Conservation (phyloP, 371 early-diverging fungal species). For the Coemansia sp. region DNA sequence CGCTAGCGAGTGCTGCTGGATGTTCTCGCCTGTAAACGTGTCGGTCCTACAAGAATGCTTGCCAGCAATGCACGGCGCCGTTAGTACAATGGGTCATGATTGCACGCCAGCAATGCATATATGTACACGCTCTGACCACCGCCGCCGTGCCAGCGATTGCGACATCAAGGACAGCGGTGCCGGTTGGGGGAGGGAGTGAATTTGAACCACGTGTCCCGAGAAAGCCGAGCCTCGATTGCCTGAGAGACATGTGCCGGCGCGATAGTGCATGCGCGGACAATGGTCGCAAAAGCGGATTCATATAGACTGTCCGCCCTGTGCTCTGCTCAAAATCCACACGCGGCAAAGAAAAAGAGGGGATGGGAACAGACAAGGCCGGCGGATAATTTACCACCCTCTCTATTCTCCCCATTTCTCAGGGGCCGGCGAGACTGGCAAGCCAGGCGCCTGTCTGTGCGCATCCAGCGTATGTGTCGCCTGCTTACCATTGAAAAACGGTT, state of each 20-base stretch:
- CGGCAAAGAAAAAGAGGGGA: background rate
- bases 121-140: background rate
- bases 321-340: background rate
- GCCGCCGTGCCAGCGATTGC: background rate
- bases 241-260: no score
- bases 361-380: background rate
- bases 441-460: background rate
- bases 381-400: constrained; percentile 7
- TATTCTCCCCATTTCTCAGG: background rate
- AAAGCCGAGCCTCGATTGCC: background rate
- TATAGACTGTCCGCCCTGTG: background rate
- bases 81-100: background rate
- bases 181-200: no score
- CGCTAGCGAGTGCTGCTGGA: constrained; percentile 85
- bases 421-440: background rate
- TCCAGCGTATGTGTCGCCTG: background rate
- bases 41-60: constrained; percentile 34
- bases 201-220: background rate
- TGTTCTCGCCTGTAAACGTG: constrained; percentile 42
- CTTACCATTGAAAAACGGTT: constrained; percentile 85
- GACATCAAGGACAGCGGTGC: no score
- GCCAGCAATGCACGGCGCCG: background rate
- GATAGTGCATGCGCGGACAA: constrained; percentile 1
- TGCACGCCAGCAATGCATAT: no score
- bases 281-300: constrained; percentile 2